phyloP scores from a whole-genome alignment of 495 filamentous ascomycete species.

The Tetracladium marchalianum region DNA sequence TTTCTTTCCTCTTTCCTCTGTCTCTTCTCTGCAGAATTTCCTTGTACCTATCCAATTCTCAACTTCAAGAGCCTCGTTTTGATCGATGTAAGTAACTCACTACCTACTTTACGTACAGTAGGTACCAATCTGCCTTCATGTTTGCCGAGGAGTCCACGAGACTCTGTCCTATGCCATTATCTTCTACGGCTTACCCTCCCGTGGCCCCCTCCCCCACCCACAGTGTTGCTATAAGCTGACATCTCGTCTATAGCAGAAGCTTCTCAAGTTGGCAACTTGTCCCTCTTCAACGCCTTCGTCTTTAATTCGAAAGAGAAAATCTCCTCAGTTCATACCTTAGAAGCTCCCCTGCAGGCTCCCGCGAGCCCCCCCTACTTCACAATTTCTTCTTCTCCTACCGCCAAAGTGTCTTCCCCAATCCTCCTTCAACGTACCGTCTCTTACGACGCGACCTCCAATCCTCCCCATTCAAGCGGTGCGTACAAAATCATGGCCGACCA shows the following conservation, averaged over 20 bases:
- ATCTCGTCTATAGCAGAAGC: neutral
- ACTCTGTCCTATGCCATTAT: too few species aligned
- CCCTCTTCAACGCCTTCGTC: neutral
- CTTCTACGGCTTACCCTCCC: too few species aligned
- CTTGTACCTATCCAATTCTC: too few species aligned
- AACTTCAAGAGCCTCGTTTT: too few species aligned
- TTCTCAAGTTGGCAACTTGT: neutral
- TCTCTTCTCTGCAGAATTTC: too few species aligned
- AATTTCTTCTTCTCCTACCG: constrained; percentile 42
- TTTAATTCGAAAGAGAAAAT: neutral
- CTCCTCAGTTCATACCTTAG: neutral
- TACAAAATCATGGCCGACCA: constrained; percentile 45
- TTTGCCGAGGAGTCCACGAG: neutral
- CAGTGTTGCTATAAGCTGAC: constrained; percentile 1
- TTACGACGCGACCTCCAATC: constrained; percentile 66
- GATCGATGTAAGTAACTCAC: too few species aligned
- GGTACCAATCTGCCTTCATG: too few species aligned
- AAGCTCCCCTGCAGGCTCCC: constrained; percentile 1
- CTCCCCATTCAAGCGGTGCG: constrained; percentile 37
- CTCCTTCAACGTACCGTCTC: constrained; percentile 70
- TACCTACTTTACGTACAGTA: too few species aligned
- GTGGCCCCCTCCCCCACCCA: neutral
- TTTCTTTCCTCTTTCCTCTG: too few species aligned
- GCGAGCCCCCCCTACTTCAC: constrained; percentile 8
- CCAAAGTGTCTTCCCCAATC: constrained; percentile 75